Evolutionary conservation across 306 rosid genomes (phyloP).

Genomic region (Fragaria ananassa): DNA sequence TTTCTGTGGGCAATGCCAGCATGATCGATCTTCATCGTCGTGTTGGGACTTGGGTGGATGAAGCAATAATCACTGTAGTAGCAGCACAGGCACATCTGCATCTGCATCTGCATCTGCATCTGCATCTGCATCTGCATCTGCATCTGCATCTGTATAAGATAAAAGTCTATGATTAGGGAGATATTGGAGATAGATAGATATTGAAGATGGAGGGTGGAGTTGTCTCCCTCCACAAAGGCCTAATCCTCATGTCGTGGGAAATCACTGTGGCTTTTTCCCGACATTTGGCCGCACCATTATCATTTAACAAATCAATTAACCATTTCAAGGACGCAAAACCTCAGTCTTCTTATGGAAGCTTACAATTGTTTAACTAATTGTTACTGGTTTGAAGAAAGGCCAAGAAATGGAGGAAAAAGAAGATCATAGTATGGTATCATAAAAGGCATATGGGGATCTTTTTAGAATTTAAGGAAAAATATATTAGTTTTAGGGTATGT

Average conservation of each 20-base stretch:
- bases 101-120: not conserved
- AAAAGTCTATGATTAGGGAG: conserved; percentile 18
- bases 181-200: conserved; percentile 11
- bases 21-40: not conserved
- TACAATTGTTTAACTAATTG: not conserved
- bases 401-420: not conserved
- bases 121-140: not conserved
- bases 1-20: not conserved
- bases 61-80: conserved; percentile 7
- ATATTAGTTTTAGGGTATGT: not conserved
- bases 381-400: not conserved
- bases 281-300: conserved; percentile 46
- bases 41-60: conserved; percentile 22
- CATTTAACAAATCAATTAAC: not conserved
- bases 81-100: not conserved
- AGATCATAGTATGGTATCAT: not conserved
- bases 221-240: conserved; percentile 39
- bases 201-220: not conserved
- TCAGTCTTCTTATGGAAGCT: not conserved
- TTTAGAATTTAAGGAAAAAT: not conserved
- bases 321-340: not conserved
- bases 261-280: conserved; percentile 34
- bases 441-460: not conserved
- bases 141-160: not conserved
- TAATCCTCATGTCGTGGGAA: conserved; percentile 25